Conservation (phyloP, 148 eudicot species). For the Vaccinium darrowii region DNA sequence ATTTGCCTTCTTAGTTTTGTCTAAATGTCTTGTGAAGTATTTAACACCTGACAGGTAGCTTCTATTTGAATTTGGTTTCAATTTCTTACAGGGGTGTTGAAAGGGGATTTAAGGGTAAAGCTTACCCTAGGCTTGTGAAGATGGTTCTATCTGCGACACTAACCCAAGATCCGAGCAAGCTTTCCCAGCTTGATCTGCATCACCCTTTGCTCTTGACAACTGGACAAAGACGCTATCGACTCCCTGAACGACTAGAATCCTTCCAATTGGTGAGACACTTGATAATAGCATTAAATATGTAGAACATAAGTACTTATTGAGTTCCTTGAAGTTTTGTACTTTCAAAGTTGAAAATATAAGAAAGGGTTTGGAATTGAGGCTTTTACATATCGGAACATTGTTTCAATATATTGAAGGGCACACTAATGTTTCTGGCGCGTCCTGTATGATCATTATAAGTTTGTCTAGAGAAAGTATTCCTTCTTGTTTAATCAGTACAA, state of each 20-base stretch:
- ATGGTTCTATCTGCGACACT: conserved; percentile 94
- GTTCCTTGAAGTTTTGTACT: neutral
- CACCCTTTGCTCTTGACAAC: conserved; percentile 80
- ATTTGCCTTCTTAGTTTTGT: neutral
- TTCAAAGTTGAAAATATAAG: neutral
- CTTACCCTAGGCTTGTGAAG: conserved; percentile 78
- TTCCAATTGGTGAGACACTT: conserved; percentile 59
- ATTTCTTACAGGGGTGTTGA: conserved; percentile 73
- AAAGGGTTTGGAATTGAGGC: neutral
- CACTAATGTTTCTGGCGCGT: neutral
- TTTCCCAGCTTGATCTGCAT: conserved; percentile 84
- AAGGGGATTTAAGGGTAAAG: conserved; percentile 74
- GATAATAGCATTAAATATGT: neutral
- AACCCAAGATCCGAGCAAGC: conserved; percentile 92
- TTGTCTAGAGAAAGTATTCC: no score
- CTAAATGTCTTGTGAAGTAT: neutral
- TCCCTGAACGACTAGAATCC: conserved; percentile 71
- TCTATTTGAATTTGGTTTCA: conserved; percentile 7
- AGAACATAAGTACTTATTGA: neutral
- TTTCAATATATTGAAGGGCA: neutral
- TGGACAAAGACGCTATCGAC: conserved; percentile 73
- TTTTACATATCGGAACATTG: neutral
- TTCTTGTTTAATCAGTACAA: no score
- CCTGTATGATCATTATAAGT: no score
- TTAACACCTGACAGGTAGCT: conserved; percentile 12